phyloP scores from a whole-genome alignment of 768 basidiomycete genomes.

The Mrakia hoshinonis region DNA sequence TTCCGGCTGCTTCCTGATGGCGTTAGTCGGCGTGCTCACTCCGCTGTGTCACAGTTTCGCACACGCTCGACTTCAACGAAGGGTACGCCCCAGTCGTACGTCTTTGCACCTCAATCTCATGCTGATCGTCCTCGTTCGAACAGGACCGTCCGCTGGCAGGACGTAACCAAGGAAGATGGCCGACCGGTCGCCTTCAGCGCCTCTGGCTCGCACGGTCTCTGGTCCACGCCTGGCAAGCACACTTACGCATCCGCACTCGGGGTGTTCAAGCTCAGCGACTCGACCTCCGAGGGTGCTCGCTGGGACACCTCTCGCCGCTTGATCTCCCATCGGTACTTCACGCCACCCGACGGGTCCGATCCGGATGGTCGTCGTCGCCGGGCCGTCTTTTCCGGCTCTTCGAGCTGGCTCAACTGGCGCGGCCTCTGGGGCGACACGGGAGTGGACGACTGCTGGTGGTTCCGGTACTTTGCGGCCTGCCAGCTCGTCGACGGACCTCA shows the following conservation, averaged over 20 bases:
- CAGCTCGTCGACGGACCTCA: conserved; percentile 11
- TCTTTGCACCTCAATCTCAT: not conserved
- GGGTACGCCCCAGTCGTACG: not conserved
- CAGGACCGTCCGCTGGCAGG: conserved; percentile 11
- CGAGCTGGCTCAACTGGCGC: conserved; percentile 2
- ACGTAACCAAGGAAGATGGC: conserved; percentile 7
- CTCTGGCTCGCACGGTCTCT: conserved; percentile 11
- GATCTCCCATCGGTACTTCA: not conserved
- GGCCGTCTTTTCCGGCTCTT: not conserved
- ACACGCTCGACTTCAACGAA: not conserved
- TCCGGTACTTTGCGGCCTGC: not conserved
- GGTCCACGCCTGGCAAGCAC: not conserved
- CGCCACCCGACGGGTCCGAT: not conserved
- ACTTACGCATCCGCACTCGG: conserved; percentile 15
- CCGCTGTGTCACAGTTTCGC: not conserved
- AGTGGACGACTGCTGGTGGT: conserved; percentile 5
- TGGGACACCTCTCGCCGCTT: conserved; percentile 11
- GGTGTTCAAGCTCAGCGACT: conserved; percentile 3
- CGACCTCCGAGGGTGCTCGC: conserved; percentile 2
- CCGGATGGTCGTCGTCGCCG: not conserved
- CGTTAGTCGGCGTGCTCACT: not conserved
- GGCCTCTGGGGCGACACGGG: conserved; percentile 4
- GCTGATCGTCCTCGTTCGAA: not conserved
- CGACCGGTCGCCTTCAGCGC: conserved; percentile 14
- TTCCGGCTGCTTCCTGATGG: not conserved